A percentile compares a stretch with the other conserved stretches of the same genome.
Evolutionary conservation across 371 early-diverging fungal genomes (phyloP).

Genomic region (Mucor plumbeus): DNA sequence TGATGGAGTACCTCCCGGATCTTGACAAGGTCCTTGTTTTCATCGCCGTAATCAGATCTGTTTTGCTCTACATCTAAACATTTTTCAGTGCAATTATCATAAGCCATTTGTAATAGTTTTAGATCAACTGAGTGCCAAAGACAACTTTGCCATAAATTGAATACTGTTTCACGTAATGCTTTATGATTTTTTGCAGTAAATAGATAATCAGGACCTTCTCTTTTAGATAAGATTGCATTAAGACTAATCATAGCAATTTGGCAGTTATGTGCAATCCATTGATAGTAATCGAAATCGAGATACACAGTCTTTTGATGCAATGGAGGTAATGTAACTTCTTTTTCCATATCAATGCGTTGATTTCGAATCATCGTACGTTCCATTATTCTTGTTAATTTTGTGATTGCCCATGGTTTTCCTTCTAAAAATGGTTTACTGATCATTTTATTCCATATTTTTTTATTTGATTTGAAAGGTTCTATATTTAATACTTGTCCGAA

Average conservation of each 20-base stretch:
- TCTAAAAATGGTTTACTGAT: slow-evolving; percentile 49
- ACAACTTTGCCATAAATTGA: slow-evolving; percentile 67
- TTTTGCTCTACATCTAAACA: slow-evolving; percentile 28
- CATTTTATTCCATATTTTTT: slow-evolving; percentile 43
- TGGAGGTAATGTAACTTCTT: slow-evolving; percentile 67
- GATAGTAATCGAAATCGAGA: slow-evolving; percentile 65
- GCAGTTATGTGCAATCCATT: slow-evolving; percentile 68
- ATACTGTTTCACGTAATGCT: slow-evolving; percentile 59
- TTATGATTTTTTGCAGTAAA: slow-evolving; percentile 66
- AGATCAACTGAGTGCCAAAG: slow-evolving; percentile 63
- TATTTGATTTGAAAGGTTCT: slow-evolving; percentile 54
- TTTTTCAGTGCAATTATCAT: slow-evolving; percentile 32
- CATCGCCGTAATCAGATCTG: slow-evolving; percentile 35
- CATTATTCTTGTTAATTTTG: slow-evolving; percentile 55
- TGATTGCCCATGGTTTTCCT: slow-evolving; percentile 43
- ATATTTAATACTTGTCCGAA: slow-evolving; percentile 52
- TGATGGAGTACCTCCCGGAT: slow-evolving; percentile 34
- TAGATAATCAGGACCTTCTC: slow-evolving; percentile 71
- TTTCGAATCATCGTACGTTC: slow-evolving; percentile 72
- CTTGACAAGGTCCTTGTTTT: slow-evolving; percentile 44
- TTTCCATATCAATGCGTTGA: slow-evolving; percentile 52
- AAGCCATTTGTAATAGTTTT: slow-evolving; percentile 20
- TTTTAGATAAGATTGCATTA: slow-evolving; percentile 69
- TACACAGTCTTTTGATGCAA: slow-evolving; percentile 56
- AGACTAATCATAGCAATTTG: slow-evolving; percentile 67